A percentile compares a stretch with the other conserved stretches of the same genome.
These are phyloP conservation scores for Fusarium metavorans DNA, from an alignment of 2,329 filamentous ascomycete genomes.

Conservation along the genomic window DNA sequence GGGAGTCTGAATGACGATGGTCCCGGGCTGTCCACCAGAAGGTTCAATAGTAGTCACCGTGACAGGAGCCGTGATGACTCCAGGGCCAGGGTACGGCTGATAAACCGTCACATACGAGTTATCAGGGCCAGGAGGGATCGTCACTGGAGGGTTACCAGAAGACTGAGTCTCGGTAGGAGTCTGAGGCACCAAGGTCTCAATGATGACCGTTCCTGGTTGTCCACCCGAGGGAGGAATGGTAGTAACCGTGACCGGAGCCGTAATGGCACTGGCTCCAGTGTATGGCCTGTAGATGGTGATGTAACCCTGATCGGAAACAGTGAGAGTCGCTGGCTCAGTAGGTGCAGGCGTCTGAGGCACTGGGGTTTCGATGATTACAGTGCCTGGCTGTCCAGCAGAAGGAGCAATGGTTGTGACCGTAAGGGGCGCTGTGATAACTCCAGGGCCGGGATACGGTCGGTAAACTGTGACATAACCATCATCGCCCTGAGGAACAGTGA, in stretches of 20 bases:
- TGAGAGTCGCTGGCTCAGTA: conserved; percentile 9
- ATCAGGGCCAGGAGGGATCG: conserved; percentile 8
- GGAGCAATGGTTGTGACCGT: conserved; percentile 26
- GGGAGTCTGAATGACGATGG: conserved; percentile 9
- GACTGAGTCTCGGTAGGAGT: not conserved
- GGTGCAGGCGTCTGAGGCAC: not conserved
- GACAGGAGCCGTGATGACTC: conserved; percentile 3
- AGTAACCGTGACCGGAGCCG: conserved; percentile 25
- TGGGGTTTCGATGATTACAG: conserved; percentile 32
- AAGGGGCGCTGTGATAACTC: conserved; percentile 22
- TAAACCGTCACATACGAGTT: conserved; percentile 19
- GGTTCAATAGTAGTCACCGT: conserved; percentile 3
- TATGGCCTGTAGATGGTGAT: conserved; percentile 31
- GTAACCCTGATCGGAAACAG: conserved; percentile 19
- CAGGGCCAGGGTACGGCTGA: conserved; percentile 17
- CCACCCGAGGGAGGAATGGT: conserved; percentile 22
- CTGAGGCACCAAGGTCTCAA: conserved; percentile 17
- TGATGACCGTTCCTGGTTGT: conserved; percentile 25
- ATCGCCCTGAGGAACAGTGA: conserved; percentile 29
- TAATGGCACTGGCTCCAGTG: conserved; percentile 20
- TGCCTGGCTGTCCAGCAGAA: conserved; percentile 25
- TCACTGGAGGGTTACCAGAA: conserved; percentile 20
- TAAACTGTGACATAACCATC: conserved; percentile 32
- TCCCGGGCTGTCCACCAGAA: not conserved
- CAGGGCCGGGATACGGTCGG: conserved; percentile 23